Base-by-base conservation (phyloP, 306 rosid species). In the Rosa chinensis region DNA sequence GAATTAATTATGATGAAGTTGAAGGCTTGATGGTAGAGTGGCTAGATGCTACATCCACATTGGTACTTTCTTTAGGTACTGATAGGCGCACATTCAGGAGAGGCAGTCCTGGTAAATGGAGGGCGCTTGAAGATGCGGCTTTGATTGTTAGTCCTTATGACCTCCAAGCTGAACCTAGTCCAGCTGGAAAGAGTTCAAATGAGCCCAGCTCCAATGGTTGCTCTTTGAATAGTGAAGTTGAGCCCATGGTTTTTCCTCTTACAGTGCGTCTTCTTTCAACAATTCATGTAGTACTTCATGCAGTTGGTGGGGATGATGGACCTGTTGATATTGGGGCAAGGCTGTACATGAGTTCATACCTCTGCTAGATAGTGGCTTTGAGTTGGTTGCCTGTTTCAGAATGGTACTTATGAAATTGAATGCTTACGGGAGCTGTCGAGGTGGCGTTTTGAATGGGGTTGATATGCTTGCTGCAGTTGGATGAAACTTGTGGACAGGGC, bases 251-350 rank as follows among this genome's bases (percentile, higher is more conserved):
- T 80, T 95, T 92, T 74, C 98, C 98, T 4, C 85, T 86, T 63
- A 91, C 94, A 0, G 75, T 93, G 48, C 87, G 55, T 48, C 48
- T 85, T 69, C 94, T 95, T 80, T 91, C 97, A 23, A 85, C 90
- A 8, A 83, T 95, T 76, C 96, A 95, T 1, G 97, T 95, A 8
- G 91, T 85, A 39, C 94, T 95, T 78, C 96, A 92, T 83, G 88
- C 97, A 16, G 77, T 89, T 35, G 98, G 99, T 39, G 97, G 99
- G 77, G 97, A 92, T 73, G 83, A 90, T 75, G 97, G 98, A 72
- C 93, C 97, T 48, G 62, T 91, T 68, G 94, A 92, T 81, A 82
- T 92, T 47, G 92, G 96, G 78, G 97, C 77, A 77, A 88, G 94
- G 90, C 84, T 95, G 61, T 95, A 84, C 84, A 84, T 84, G 90